Evolutionary conservation across 1,284 basidiomycete species (phyloP).

Genomic region (Irpex sp.): DNA sequence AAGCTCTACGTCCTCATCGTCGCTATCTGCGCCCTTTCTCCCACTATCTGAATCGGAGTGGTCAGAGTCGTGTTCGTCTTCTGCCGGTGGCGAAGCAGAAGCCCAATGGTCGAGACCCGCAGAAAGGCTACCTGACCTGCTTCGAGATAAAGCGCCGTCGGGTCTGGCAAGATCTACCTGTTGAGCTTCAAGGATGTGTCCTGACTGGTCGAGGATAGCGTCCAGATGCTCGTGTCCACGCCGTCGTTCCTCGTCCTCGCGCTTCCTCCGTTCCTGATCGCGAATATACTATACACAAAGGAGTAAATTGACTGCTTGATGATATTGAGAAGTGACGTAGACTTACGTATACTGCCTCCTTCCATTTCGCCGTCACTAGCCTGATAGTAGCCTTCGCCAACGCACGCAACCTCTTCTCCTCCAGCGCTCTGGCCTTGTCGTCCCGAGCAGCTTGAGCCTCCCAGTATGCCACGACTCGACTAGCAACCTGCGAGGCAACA

Average conservation of each 20-base stretch:
- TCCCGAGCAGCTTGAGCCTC: conserved; percentile 64
- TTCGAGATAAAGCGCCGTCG: conserved; percentile 35
- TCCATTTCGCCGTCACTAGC: conserved; percentile 83
- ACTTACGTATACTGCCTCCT: conserved; percentile 83
- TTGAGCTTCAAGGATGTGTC: conserved; percentile 83
- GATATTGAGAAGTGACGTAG: not conserved
- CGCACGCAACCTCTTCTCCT: conserved; percentile 65
- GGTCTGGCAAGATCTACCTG: conserved; percentile 61
- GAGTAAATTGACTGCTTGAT: not conserved
- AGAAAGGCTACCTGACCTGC: conserved; percentile 49
- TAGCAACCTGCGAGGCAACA: conserved; percentile 59
- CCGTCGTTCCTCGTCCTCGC: conserved; percentile 63
- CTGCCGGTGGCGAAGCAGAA: conserved; percentile 5
- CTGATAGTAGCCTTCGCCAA: conserved; percentile 71
- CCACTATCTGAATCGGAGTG: conserved; percentile 1
- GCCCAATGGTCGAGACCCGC: conserved; percentile 33
- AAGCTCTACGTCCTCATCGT: not conserved
- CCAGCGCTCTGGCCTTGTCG: conserved; percentile 58
- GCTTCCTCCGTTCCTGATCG: conserved; percentile 56
- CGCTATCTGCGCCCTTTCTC: not conserved
- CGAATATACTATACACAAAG: conserved; percentile 56
- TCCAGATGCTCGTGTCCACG: conserved; percentile 84
- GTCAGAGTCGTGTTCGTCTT: not conserved
- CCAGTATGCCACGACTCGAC: conserved; percentile 77
- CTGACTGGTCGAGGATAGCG: conserved; percentile 88